phyloP scores from a whole-genome alignment of 139 green algal species.

The Chlorella ohadii region DNA sequence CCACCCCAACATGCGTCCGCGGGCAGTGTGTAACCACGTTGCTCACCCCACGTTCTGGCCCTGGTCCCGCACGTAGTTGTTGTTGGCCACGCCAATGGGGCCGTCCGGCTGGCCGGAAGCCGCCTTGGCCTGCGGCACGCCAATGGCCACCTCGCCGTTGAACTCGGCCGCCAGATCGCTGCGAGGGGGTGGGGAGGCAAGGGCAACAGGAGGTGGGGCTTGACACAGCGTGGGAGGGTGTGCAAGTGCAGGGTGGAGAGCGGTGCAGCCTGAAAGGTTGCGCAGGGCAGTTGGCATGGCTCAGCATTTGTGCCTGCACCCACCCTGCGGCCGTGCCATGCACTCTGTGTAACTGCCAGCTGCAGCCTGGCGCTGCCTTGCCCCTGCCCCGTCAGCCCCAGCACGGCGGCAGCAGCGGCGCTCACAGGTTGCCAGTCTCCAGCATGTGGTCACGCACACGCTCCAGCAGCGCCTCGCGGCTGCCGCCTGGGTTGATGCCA shows the following conservation, averaged over 20 bases:
- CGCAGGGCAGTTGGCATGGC: no score
- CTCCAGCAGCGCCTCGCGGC: conserved; percentile 69
- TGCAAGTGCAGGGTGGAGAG: no score
- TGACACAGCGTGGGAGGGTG: no score
- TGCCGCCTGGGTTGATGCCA: conserved; percentile 72
- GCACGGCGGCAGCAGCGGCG: not conserved
- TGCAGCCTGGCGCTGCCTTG: no score
- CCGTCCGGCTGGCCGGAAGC: not conserved
- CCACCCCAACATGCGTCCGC: no score
- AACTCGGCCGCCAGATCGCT: conserved; percentile 22
- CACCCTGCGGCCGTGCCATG: no score
- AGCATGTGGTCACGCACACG: conserved; percentile 76
- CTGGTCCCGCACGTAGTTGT: conserved; percentile 80
- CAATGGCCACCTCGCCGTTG: conserved; percentile 19
- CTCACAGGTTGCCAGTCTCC: conserved; percentile 67
- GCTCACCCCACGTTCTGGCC: conserved; percentile 76
- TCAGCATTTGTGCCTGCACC: no score
- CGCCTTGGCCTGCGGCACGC: not conserved
- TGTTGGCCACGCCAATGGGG: conserved; percentile 41
- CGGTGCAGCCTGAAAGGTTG: no score
- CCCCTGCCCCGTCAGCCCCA: no score
- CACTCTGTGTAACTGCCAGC: no score
- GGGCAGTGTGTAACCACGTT: not conserved
- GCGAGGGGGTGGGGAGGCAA: not conserved
- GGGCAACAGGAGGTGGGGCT: not conserved